Base-by-base conservation (phyloP, 192 early-diverging fungal species). In the Borealophlyctis nickersoniae region DNA sequence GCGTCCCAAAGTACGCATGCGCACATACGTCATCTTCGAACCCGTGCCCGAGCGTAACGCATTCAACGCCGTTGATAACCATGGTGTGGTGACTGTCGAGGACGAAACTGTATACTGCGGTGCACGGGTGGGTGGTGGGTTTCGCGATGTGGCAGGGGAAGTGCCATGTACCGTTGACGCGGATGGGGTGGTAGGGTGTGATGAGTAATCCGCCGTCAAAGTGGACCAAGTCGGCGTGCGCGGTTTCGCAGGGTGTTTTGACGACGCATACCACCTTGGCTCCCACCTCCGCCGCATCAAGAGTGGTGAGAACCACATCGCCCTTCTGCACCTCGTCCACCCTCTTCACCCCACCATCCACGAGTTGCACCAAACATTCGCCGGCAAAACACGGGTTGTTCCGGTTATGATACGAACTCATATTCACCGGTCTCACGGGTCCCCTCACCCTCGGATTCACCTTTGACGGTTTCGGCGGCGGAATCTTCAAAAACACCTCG, bases 121-220 rank as follows among this genome's bases (percentile, higher is more conserved):
- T 22, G 9, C 19, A 36, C 5, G 3, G 4, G 30, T 16, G 7
- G 1, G 7, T 14, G 26, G 1, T 28, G 5, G 60, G 45, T 23
- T 65, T 61, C 14, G 61, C 61, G 1, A 59, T 3, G 2, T 32
- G 23, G 30, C 34, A 27, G 1, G 71, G 71, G 62, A 73, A 73
- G 7, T 19, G 11, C 71, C 71, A 73, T 7, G 22, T 22, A 11
- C 51, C 33, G 19, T 23, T 22, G 3, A 14, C 16, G 19, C 24
- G 29, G n/a, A 73, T 39, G 4, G 71, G 71, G 63, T 73, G 71
- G n/a, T 33, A 73, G 0, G 71, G 66, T 27, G 71, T 73, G 55
- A 73, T 56, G 49, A 63, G 14, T n/a, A 69, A 29, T 0, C 61
- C 66, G 32, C 32, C 52, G 19, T 45, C 52, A 11, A 26, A 32